A percentile compares a stretch with the other conserved stretches of the same genome.
These are phyloP conservation scores for Mortierella sp. DNA, from an alignment of 371 early-diverging fungal genomes.

Conservation along the genomic window DNA sequence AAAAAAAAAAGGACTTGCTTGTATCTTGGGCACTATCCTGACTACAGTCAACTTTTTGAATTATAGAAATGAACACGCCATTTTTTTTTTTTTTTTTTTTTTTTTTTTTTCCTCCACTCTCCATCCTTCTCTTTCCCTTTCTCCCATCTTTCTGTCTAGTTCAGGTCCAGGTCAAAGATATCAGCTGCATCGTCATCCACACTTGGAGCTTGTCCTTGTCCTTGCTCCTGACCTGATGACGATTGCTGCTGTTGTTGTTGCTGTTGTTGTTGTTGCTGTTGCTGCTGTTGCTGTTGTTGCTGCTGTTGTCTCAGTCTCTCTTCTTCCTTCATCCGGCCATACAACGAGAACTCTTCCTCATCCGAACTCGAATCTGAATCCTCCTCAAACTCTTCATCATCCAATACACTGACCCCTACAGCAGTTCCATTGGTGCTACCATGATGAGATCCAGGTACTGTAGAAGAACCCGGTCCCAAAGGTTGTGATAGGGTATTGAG, in stretches of 20 bases:
- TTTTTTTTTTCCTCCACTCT: too few species aligned
- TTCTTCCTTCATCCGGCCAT: slow-evolving; percentile 19
- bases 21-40: not conserved
- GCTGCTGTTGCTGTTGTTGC: slow-evolving; percentile 24
- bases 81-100: not conserved
- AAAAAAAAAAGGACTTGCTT: not conserved
- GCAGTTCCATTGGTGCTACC: too few species aligned
- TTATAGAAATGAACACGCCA: not conserved
- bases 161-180: slow-evolving; percentile 44
- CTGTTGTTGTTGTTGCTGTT: slow-evolving; percentile 11
- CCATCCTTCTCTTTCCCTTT: too few species aligned
- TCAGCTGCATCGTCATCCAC: slow-evolving; percentile 36
- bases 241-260: slow-evolving; percentile 10
- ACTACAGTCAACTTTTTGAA: not conserved
- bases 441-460: too few species aligned
- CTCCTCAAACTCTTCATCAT: slow-evolving; percentile 24
- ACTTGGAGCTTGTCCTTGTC: too few species aligned
- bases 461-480: too few species aligned
- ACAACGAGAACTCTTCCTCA: slow-evolving; percentile 31
- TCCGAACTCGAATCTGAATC: slow-evolving; percentile 41
- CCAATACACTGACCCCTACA: not conserved
- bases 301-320: slow-evolving; percentile 13
- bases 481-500: too few species aligned
- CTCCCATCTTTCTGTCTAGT: slow-evolving; percentile 4
- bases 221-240: too few species aligned